phyloP scores from a whole-genome alignment of 2,329 filamentous ascomycete genomes.

The Davidsoniella neocaledoniae region DNA sequence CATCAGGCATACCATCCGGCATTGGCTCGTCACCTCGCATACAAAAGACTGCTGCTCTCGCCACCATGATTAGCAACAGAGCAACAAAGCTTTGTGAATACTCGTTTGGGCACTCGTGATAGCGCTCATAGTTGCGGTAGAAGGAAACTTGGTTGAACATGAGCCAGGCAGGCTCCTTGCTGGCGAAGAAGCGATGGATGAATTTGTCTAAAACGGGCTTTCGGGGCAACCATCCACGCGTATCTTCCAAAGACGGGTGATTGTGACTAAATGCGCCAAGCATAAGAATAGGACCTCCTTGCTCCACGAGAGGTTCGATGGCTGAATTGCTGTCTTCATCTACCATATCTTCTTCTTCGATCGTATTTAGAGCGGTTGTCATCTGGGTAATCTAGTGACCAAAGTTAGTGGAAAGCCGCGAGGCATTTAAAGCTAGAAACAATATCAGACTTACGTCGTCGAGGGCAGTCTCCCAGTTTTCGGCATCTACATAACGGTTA shows the following conservation, averaged over 20 bases:
- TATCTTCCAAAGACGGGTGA: slow-evolving; percentile 12
- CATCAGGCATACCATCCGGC: slow-evolving; percentile 14
- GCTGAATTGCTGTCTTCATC: slow-evolving; percentile 10
- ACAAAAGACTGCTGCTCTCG: slow-evolving; percentile 17
- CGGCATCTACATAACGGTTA: slow-evolving; percentile 17
- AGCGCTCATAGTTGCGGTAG: slow-evolving; percentile 5
- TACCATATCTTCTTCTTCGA: slow-evolving; percentile 15
- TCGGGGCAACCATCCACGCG: slow-evolving; percentile 16
- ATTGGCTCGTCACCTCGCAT: slow-evolving; percentile 14
- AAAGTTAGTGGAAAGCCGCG: neutral
- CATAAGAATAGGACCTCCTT: slow-evolving; percentile 16
- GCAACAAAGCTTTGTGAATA: slow-evolving; percentile 16
- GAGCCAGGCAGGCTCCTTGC: slow-evolving; percentile 18
- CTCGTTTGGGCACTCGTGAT: too few species aligned
- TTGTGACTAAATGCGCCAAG: slow-evolving; percentile 15
- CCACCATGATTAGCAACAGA: slow-evolving; percentile 20
- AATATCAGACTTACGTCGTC: slow-evolving; percentile 16
- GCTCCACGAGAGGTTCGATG: slow-evolving; percentile 11
- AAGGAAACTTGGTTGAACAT: slow-evolving; percentile 20
- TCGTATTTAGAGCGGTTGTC: too few species aligned
- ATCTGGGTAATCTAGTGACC: too few species aligned
- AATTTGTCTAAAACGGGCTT: slow-evolving; percentile 16
- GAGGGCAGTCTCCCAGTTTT: slow-evolving; percentile 20
- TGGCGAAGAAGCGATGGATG: slow-evolving; percentile 18
- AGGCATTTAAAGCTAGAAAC: neutral